Evolutionary conservation across 2,329 filamentous ascomycete genomes (phyloP).

Genomic region (Talaromyces verruculosus): DNA sequence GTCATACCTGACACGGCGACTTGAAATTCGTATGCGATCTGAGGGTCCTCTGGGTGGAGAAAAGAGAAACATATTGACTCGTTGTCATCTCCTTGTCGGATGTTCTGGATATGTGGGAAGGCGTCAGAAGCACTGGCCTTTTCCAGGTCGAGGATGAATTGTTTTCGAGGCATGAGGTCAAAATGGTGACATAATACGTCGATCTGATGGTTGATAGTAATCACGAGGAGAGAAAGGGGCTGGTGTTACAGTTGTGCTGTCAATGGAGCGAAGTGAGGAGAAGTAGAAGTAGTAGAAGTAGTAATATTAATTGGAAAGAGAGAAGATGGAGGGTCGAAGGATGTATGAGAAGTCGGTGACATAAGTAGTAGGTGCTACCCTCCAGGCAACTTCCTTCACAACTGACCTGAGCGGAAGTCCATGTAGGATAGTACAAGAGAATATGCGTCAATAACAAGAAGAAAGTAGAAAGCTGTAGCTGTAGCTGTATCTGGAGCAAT

Average conservation of each 20-base stretch:
- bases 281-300: neutral
- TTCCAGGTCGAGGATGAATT: constrained; percentile 62
- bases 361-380: neutral
- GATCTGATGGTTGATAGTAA: neutral
- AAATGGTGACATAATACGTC: neutral
- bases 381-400: neutral
- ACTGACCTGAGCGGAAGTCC: no score
- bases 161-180: constrained; percentile 61
- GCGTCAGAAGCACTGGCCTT: constrained; percentile 38
- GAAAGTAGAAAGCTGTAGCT: neutral
- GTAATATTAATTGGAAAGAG: neutral
- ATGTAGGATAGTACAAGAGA: neutral
- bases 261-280: neutral
- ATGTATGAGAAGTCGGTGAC: neutral
- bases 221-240: neutral
- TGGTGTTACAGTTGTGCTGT: neutral
- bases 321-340: neutral
- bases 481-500: neutral
- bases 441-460: neutral
- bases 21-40: constrained; percentile 36
- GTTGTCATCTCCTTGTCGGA: constrained; percentile 67
- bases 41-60: constrained; percentile 29
- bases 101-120: constrained; percentile 52
- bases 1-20: constrained; percentile 41
- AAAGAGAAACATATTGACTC: constrained; percentile 68